Base-by-base conservation (phyloP, 192 early-diverging fungal species). In the Gryganskiella cystojenkinii region DNA sequence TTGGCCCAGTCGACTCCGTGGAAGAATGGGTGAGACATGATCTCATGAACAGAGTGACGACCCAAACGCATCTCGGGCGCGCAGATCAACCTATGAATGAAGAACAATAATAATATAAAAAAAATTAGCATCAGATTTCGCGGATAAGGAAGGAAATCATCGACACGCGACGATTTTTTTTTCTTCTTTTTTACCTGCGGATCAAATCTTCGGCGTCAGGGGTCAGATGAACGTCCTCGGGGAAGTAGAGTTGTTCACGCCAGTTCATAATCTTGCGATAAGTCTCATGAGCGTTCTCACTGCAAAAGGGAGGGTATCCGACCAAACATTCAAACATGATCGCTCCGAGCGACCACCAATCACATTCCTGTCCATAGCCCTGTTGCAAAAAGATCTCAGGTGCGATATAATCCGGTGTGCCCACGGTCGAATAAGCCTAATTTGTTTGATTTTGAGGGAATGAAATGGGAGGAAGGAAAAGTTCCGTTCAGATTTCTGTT, bases 291-390 rank as follows among this genome's bases (percentile, higher is more conserved):
- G 95, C 88, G 80, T 92, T 93, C 51, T 98, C 97, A 53, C 92
- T 92, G 80, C 95, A 97, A 79, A 99, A 99, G 6, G 98, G 97
- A 46, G 98, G 98, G 68, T 98, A 99, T 20, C 98, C 98, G 42
- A 95, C 92, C 67, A 99, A 84, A 69, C 98, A 98, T 78, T 99
- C 98, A 84, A 95, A 99, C 94, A 99, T 98, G 71, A 99, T 99
- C 6, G 96, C 96, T 28, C 98, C 98, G 28, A 99, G 79, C 8
- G 96, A 97, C 98, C 98, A 99, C 95, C 95, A 99, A 86, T 99
- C 98, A 80, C 98, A 99, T 57, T 97, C 95, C 75, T 95, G 92
- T 60, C 93, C 92, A 85, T 99, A 99, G 9, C 98, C 98, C 52
- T 94, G 91, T 70, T 96, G 95, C 64, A 88, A 62, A 70, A 99